Base-by-base conservation (phyloP, 2,329 filamentous ascomycete species). In the Mariannaea sp. region DNA sequence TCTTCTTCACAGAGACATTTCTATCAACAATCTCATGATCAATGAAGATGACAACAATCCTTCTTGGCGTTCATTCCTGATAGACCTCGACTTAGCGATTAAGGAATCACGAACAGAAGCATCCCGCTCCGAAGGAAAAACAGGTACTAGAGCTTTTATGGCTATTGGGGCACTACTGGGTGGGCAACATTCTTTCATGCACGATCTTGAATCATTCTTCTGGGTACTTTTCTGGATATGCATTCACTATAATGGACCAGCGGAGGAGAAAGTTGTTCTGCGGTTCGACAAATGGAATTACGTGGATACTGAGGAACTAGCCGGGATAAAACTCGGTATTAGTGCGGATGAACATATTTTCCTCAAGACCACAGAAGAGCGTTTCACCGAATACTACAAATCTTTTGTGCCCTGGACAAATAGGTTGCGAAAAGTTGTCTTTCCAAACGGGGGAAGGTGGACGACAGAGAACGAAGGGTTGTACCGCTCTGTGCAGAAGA, bases 171-270 rank as follows among this genome's bases (percentile, higher is more conserved):
- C 66, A 2, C 71, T 80, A 32, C 52, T 71, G 7, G 71, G 70
- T 24, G 70, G 78, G 59, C 53, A 72, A 30, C 71, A 80, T 60
- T 75, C 68, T 1, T 77, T 77, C 26, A 77, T 78, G 67, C 27
- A 52, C 26, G 16, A 52, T 16, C 40, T 77, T 7, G 72, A 79
- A 59, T 80, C 72, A 4, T 78, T 79, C 55, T 79, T 77, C 60
- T 78, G 66, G 75, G 71, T 78, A 2, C 58, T 77, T 0, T 75
- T 79, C 55, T 79, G 69, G 75, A 73, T 77, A 56, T 76, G 70
- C 53, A 69, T 76, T 49, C 70, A 77, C 60, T 76, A 71, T 48
- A 51, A 72, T 12, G 68, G 66, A 13, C 62, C 63, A 22, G 47
- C 36, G 60, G 38, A 39, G 60, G 35, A 42, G 48, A 48, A 27